A percentile compares a stretch with the other conserved stretches of the same genome.
Evolutionary conservation across 768 basidiomycete species (phyloP).

Genomic region (Russula virescens): DNA sequence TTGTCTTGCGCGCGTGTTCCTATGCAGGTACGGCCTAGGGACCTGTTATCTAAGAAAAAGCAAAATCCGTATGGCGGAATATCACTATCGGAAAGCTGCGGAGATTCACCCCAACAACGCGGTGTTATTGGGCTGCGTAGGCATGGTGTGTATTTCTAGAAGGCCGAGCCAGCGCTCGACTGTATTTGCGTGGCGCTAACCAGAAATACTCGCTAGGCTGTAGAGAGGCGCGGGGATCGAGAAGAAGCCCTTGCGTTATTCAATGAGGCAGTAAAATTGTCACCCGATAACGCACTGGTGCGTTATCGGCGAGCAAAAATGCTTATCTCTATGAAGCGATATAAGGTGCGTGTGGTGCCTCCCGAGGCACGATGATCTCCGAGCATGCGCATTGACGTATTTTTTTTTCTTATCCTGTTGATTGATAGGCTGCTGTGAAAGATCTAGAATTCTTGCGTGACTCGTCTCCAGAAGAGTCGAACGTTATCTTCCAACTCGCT

Average conservation of each 20-base stretch:
- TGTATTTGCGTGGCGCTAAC: constrained; percentile 16
- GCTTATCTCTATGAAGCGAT: constrained; percentile 76
- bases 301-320: constrained; percentile 93
- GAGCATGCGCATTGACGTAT: constrained; percentile 23
- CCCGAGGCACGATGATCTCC: constrained; percentile 19
- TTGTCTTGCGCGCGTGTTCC: constrained; percentile 20
- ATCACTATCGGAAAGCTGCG: constrained; percentile 89
- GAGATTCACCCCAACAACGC: constrained; percentile 94
- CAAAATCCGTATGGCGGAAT: constrained; percentile 89
- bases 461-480: constrained; percentile 90
- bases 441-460: constrained; percentile 78
- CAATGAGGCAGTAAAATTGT: constrained; percentile 70
- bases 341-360: constrained; percentile 53
- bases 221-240: constrained; percentile 79
- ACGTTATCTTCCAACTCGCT: constrained; percentile 94
- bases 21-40: constrained; percentile 92
- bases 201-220: constrained; percentile 47
- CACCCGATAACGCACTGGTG: constrained; percentile 88
- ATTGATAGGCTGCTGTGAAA: constrained; percentile 62
- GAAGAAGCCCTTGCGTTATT: constrained; percentile 73
- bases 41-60: constrained; percentile 94
- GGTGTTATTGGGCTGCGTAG: constrained; percentile 93
- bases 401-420: not conserved
- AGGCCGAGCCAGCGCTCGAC: constrained; percentile 9
- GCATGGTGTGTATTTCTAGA: constrained; percentile 63